Percentiles rank a stretch among this genome's conserved stretches.
Evolutionary conservation across 2,329 filamentous ascomycete genomes (phyloP).

Genomic region (Fusarium citri): DNA sequence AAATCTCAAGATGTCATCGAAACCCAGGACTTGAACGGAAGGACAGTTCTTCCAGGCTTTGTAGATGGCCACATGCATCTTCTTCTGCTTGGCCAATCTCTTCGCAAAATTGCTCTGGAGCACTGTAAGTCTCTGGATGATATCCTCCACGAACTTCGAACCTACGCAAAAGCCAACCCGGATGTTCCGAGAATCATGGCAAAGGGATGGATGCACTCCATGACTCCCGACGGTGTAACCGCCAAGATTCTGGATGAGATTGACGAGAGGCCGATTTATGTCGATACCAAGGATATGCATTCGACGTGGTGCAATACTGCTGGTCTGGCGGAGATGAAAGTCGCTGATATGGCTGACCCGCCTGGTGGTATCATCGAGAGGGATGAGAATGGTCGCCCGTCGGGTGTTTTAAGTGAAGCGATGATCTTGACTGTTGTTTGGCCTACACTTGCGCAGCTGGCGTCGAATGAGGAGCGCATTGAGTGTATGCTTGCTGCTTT

Average conservation of each 20-base stretch:
- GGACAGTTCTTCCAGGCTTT: slow-evolving; percentile 64
- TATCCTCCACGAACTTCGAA: slow-evolving; percentile 59
- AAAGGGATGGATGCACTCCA: slow-evolving; percentile 67
- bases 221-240: slow-evolving; percentile 59
- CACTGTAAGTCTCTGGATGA: slow-evolving; percentile 61
- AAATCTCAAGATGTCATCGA: slow-evolving; percentile 2
- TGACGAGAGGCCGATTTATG: slow-evolving; percentile 65
- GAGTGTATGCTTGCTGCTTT: slow-evolving; percentile 62
- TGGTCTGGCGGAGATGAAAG: slow-evolving; percentile 61
- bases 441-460: slow-evolving; percentile 63
- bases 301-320: slow-evolving; percentile 67
- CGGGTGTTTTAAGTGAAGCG: slow-evolving; percentile 64
- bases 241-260: slow-evolving; percentile 61
- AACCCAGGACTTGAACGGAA: slow-evolving; percentile 48
- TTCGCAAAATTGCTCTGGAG: slow-evolving; percentile 63
- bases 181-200: slow-evolving; percentile 62
- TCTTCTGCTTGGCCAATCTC: slow-evolving; percentile 64
- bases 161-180: slow-evolving; percentile 60
- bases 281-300: slow-evolving; percentile 68
- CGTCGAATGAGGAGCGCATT: slow-evolving; percentile 61
- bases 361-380: slow-evolving; percentile 65
- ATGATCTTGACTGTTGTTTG: slow-evolving; percentile 65
- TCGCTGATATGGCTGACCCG: slow-evolving; percentile 59
- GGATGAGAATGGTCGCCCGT: slow-evolving; percentile 59
- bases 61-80: slow-evolving; percentile 70